Conservation (phyloP, 2,329 filamentous ascomycete species). For the Colletotrichum viniferum region DNA sequence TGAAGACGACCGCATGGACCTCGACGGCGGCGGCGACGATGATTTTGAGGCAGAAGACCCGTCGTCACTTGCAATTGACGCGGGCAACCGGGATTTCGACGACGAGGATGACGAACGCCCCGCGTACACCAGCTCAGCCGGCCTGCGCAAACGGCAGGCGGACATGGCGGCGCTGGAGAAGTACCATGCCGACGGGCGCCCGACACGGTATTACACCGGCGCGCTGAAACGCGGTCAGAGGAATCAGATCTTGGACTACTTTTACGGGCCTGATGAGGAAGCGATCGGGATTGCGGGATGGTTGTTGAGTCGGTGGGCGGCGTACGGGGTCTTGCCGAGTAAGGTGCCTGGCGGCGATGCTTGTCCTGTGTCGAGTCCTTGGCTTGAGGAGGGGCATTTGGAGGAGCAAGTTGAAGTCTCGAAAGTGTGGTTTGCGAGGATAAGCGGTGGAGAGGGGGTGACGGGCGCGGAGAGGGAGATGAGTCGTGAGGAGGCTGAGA, state of each 20-base stretch:
- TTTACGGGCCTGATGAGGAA: conserved; percentile 25
- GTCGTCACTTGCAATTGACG: conserved; percentile 27
- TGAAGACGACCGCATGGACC: conserved; percentile 32
- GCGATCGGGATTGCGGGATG: conserved; percentile 23
- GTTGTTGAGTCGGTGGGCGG: conserved; percentile 33
- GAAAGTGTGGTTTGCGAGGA: conserved; percentile 17
- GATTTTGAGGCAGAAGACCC: conserved; percentile 34
- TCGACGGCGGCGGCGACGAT: conserved; percentile 35
- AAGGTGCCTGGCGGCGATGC: not conserved
- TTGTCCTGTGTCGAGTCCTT: conserved; percentile 19
- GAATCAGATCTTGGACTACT: conserved; percentile 26
- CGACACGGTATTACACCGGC: conserved; percentile 40
- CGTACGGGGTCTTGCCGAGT: conserved; percentile 33
- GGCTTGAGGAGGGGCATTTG: conserved; percentile 22
- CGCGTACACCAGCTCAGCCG: conserved; percentile 27
- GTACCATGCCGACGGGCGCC: conserved; percentile 22
- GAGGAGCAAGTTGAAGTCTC: conserved; percentile 1
- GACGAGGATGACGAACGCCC: conserved; percentile 33
- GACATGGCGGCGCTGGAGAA: conserved; percentile 7
- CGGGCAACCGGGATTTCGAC: conserved; percentile 25
- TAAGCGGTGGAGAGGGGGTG: not conserved
- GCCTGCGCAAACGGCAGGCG: conserved; percentile 18
- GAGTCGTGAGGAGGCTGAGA: conserved; percentile 28
- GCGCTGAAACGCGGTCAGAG: conserved; percentile 32
- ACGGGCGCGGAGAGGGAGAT: not conserved